Base-by-base conservation (phyloP, 208 protist species). In the Trypanosoma caninum region DNA sequence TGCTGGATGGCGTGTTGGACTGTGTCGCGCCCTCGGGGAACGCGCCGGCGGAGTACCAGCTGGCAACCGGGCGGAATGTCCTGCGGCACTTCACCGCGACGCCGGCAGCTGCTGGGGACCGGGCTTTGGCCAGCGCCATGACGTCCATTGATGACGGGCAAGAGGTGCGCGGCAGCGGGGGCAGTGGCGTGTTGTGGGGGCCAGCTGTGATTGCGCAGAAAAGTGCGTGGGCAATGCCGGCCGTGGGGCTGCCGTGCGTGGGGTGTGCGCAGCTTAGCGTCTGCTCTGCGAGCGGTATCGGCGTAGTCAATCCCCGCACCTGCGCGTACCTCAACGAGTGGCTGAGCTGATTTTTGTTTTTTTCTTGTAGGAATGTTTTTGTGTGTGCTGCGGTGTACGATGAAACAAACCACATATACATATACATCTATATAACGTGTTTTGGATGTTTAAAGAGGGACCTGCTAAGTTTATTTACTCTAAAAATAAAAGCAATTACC, bases 1-100 rank as follows among this genome's bases (percentile, higher is more conserved):
- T 88, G 5, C 70, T 90, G 9, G 87, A 93, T 48, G 87, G 87
- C 14, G 72, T 93, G 34, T 57, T 90, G 34, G 83, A 88, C 60
- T 78, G 54, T 56, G 60, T 64, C 37, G 55, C 37, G 6, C 53
- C 46, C 4, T 61, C 59, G 1, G 31, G 10, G 5, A 28, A 16
- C 11, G 48, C 27, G n/a, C 62, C 62, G 1, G 65, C 72, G 22
- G 65, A 81, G 51, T 87, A 89, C 47, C 77, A 80, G 22, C 25
- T 87, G 9, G 74, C 81, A 5, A 54, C 42, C 14, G 85, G 80
- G 11, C 54, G 68, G 37, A 87, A 74, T 60, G 82, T 89, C 22
- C 72, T 92, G 74, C 78, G 85, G 3, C 81, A 89, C 66, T 92
- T 92, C 45, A 84, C 85, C 8, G 63, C 69, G 5, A 60, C 20